Percentiles rank a stretch among this genome's conserved stretches.
Conservation (phyloP, 208 protist species). For the Crithidia acanthocephali region DNA sequence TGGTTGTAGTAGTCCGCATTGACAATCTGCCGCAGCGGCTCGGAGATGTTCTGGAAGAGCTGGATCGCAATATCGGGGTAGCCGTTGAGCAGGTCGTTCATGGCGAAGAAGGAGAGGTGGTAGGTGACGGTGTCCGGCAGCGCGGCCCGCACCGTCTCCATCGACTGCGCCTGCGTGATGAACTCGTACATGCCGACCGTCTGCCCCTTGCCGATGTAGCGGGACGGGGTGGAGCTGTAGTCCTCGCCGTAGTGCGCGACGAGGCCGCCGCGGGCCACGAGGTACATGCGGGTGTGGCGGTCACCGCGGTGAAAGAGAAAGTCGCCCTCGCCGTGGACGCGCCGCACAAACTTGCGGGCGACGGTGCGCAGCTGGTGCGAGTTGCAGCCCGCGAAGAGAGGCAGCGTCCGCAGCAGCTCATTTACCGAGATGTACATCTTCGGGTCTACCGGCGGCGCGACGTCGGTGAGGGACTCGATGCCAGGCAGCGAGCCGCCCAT, state of each 20-base stretch:
- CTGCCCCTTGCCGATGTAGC: slow-evolving; percentile 62
- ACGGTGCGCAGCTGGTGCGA: slow-evolving; percentile 69
- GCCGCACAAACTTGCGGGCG: slow-evolving; percentile 65
- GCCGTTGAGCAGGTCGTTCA: slow-evolving; percentile 79
- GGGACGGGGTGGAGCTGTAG: slow-evolving; percentile 54
- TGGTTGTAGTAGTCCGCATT: slow-evolving; percentile 65
- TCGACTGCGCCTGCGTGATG: slow-evolving; percentile 64
- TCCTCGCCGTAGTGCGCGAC: slow-evolving; percentile 58
- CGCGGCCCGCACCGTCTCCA: slow-evolving; percentile 75
- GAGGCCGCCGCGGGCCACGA: slow-evolving; percentile 71
- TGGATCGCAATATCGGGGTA: slow-evolving; percentile 75
- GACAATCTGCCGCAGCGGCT: slow-evolving; percentile 66
- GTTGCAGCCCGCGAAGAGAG: slow-evolving; percentile 77
- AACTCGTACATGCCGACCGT: slow-evolving; percentile 86
- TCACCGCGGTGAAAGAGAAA: slow-evolving; percentile 70
- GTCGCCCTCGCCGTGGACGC: slow-evolving; percentile 70
- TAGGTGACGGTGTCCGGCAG: slow-evolving; percentile 78
- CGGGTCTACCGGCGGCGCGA: slow-evolving; percentile 29
- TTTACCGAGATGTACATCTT: slow-evolving; percentile 51
- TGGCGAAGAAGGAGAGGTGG: slow-evolving; percentile 66
- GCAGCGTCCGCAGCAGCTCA: slow-evolving; percentile 66
- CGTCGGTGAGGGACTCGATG: slow-evolving; percentile 85
- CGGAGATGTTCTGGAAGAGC: slow-evolving; percentile 81
- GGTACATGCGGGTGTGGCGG: slow-evolving; percentile 61
- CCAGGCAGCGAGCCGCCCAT: slow-evolving; percentile 94